Evolutionary conservation across 305 asterid genomes (phyloP).

Genomic region (Fraxinus velutina): DNA sequence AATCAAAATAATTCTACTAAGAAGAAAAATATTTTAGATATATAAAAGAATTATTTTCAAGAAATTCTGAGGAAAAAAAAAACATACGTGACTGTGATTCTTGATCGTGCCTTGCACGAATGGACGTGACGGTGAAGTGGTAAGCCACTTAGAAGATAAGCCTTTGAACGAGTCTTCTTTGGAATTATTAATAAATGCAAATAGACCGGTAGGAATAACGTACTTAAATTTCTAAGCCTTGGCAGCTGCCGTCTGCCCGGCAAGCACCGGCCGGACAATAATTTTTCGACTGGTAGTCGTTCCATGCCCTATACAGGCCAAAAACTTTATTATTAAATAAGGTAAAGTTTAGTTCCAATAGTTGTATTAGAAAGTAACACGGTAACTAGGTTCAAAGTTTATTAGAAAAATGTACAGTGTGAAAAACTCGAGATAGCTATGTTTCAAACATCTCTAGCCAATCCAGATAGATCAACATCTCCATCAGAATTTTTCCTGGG

Average conservation of each 20-base stretch:
- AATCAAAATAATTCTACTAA: not conserved
- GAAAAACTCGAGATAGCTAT: not conserved
- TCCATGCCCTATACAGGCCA: not conserved
- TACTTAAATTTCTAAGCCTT: not conserved
- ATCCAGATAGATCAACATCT: slow-evolving; percentile 57
- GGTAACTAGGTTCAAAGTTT: not conserved
- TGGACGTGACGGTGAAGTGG: not conserved
- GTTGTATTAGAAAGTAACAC: not conserved
- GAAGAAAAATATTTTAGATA: not conserved
- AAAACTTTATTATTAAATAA: not conserved
- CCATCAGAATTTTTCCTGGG: slow-evolving; percentile 38
- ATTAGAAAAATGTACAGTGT: not conserved
- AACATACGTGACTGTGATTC: not conserved
- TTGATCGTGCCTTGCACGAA: not conserved
- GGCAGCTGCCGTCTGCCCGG: slow-evolving; percentile 30
- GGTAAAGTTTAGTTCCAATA: not conserved
- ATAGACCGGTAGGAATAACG: not conserved
- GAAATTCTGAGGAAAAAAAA: not conserved
- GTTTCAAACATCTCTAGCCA: slow-evolving; percentile 65
- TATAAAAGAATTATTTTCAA: not conserved
- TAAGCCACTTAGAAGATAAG: not conserved
- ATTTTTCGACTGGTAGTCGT: not conserved
- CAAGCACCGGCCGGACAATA: not conserved
- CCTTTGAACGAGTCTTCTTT: slow-evolving; percentile 10
- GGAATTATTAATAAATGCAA: not conserved